Conservation (phyloP, 78 protist genomes). For the Dictyostelium intermedium region DNA sequence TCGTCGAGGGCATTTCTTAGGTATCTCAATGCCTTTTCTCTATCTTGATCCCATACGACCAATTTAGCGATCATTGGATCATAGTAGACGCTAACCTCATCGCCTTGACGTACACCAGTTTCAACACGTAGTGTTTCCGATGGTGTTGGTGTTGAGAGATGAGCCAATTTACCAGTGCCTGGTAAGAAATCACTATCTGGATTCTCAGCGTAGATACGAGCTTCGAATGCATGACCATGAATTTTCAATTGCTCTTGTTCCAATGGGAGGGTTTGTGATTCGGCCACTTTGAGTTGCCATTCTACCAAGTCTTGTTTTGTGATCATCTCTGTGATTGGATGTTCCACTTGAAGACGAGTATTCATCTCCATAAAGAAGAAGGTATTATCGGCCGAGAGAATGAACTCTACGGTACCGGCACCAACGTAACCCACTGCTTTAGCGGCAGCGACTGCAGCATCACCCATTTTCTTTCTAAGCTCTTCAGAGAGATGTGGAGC, state of each 20-base stretch:
- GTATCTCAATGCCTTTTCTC: conserved; percentile 70
- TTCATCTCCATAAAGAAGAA: conserved; percentile 96
- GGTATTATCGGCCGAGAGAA: conserved; percentile 80
- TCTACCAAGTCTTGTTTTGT: conserved; percentile 92
- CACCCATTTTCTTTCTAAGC: conserved; percentile 88
- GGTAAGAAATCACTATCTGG: conserved; percentile 91
- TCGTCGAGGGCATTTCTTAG: conserved; percentile 65
- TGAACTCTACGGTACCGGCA: conserved; percentile 98
- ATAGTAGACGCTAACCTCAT: conserved; percentile 91
- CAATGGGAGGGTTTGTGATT: conserved; percentile 77
- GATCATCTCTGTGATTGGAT: conserved; percentile 94
- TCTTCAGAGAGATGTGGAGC: conserved; percentile 84
- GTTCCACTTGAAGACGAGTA: conserved; percentile 96
- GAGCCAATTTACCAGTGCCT: conserved; percentile 87
- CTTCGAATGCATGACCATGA: conserved; percentile 91
- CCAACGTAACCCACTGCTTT: conserved; percentile 94
- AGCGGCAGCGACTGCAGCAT: conserved; percentile 95
- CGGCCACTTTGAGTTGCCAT: conserved; percentile 88
- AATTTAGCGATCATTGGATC: conserved; percentile 96
- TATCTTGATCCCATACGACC: conserved; percentile 85
- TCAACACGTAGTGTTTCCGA: conserved; percentile 63
- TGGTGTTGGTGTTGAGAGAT: conserved; percentile 82
- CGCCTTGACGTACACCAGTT: conserved; percentile 93
- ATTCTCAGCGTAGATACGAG: conserved; percentile 95
- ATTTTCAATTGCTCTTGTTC: conserved; percentile 76